phyloP scores from a whole-genome alignment of 306 rosid species.

The Lathyrus aphaca region DNA sequence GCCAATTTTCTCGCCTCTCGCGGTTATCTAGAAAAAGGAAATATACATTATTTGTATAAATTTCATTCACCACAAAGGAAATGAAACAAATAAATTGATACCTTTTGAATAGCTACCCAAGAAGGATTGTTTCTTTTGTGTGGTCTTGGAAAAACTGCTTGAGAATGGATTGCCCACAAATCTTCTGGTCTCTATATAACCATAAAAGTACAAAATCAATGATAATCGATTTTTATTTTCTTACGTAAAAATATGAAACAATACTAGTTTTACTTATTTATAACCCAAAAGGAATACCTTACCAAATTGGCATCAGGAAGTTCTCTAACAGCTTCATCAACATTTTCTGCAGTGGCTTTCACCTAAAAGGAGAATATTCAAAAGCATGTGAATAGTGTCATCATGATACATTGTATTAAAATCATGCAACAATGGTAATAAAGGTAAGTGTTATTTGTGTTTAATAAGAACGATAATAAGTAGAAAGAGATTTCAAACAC shows the following conservation, averaged over 20 bases:
- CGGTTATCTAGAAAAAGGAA: constrained; percentile 53
- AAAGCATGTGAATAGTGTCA: not conserved
- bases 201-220: constrained; percentile 24
- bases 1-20: constrained; percentile 69
- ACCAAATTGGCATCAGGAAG: constrained; percentile 99
- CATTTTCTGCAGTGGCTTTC: constrained; percentile 87
- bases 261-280: constrained; percentile 23
- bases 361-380: constrained; percentile 50
- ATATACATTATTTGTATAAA: constrained; percentile 4
- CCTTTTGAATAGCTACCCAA: constrained; percentile 93
- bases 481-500: constrained; percentile 28
- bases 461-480: no score
- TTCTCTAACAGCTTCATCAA: constrained; percentile 89
- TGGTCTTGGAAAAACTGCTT: constrained; percentile 77
- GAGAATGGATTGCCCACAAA: constrained; percentile 91
- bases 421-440: not conserved
- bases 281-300: constrained; percentile 64
- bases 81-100: constrained; percentile 41
- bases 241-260: constrained; percentile 1
- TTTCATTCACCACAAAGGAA: constrained; percentile 29
- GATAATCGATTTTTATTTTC: not conserved
- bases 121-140: constrained; percentile 76
- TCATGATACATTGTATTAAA: not conserved
- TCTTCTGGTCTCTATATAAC: constrained; percentile 82
- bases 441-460: no score